Base-by-base conservation (phyloP, 306 rosid genomes). In the Coriaria nepalensis region DNA sequence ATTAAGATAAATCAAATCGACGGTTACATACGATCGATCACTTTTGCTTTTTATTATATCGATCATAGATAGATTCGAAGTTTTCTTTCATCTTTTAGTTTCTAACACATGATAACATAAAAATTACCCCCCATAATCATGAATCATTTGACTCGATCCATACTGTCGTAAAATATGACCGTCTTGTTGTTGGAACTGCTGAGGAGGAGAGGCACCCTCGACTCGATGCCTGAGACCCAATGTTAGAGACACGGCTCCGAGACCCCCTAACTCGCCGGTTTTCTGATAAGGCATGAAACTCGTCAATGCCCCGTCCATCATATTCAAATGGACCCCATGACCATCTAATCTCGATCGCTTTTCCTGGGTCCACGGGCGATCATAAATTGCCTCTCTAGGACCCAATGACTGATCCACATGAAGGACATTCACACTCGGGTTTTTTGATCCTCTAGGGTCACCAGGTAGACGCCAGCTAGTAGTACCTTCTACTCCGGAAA, bases 191-290 rank as follows among this genome's bases (percentile, higher is more conserved):
- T 57, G 64, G 46, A 70, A 14, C 7, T 75, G 78, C 0, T 59
- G 80, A 0, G 69, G 79, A 0, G 68, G 81, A 0, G 62, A 73
- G 47, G 78, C 79, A 6, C 55, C 76, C 12, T 73, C 87, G 0
- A 73, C 76, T 4, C 85, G 81, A 57, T 79, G 93, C 56, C 86
- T 73, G 5, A 82, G 86, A 11, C 83, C 90, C 68, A 86, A 57
- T 6, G 90, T 88, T 47, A 90, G 62, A 33, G 98, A 79, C 56
- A 79, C 90, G 1, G 90, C 69, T 29, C 94, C 94, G 14, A 65
- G 69, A 20, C 81, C 75, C 33, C 78, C 76, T 15, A 74, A 74
- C 46, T 79, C 86, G 8, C 68, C 78, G n/a, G 63, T 71, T 20
- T 64, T 62, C 32, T 69, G 60, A 52, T 70, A 85, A 3, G 95